Conservation (phyloP, 805 yeast genomes). For the Tanozyma kutaoensis region DNA sequence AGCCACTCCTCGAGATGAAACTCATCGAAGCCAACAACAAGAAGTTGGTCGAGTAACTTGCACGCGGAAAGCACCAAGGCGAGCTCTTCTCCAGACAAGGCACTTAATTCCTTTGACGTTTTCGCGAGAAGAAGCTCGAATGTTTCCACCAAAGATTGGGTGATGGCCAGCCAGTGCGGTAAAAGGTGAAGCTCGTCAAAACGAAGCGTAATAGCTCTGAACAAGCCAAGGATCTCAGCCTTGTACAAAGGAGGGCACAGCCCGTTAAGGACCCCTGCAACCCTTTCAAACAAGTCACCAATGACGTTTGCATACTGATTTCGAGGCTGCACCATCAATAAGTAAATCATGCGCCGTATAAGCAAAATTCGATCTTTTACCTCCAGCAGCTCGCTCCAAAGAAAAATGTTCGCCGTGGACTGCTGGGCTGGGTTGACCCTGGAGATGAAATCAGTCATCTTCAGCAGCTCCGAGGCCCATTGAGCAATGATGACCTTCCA, state of each 20-base stretch:
- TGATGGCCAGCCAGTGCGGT: slow-evolving; percentile 57
- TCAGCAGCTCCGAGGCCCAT: slow-evolving; percentile 38
- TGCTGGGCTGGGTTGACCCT: slow-evolving; percentile 19
- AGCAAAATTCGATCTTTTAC: slow-evolving; percentile 36
- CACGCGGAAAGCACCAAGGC: slow-evolving; percentile 43
- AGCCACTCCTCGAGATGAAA: slow-evolving; percentile 75
- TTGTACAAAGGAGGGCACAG: slow-evolving; percentile 19
- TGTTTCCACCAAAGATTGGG: slow-evolving; percentile 43
- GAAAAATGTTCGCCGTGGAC: slow-evolving; percentile 50
- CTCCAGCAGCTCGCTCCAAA: slow-evolving; percentile 59
- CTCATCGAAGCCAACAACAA: slow-evolving; percentile 63
- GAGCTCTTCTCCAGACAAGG: slow-evolving; percentile 22
- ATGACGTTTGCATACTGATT: slow-evolving; percentile 42
- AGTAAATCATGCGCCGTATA: slow-evolving; percentile 49
- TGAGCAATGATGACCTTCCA: slow-evolving; percentile 46
- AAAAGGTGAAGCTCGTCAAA: slow-evolving; percentile 52
- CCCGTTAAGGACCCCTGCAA: slow-evolving; percentile 16
- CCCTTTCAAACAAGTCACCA: slow-evolving; percentile 29
- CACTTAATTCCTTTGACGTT: slow-evolving; percentile 10
- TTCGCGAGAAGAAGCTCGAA: slow-evolving; percentile 25
- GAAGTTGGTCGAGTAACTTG: slow-evolving; percentile 64
- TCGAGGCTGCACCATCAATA: slow-evolving; percentile 47
- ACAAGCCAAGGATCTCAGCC: slow-evolving; percentile 36
- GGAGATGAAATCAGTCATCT: slow-evolving; percentile 32
- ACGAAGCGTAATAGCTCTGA: slow-evolving; percentile 53